Conservation (phyloP, 306 rosid species). For the Macrotyloma uniflorum region DNA sequence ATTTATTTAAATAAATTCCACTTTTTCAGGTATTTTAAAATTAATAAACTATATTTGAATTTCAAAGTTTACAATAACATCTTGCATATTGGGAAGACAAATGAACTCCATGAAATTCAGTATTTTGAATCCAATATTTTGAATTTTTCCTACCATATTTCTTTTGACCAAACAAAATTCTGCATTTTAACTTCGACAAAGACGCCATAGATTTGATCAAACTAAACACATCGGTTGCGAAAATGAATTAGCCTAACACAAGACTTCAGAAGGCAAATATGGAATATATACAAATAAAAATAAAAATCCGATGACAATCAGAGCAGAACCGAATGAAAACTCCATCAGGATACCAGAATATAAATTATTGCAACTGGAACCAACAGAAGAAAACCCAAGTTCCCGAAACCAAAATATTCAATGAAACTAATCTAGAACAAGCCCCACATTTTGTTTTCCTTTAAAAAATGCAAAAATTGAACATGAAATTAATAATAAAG, state of each 20-base stretch:
- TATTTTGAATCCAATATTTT: not conserved
- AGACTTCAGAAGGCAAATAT: too few relatives aligned
- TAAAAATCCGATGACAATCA: too few relatives aligned
- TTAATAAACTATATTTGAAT: not conserved
- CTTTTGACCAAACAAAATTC: not conserved
- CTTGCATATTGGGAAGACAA: not conserved
- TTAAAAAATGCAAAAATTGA: not conserved
- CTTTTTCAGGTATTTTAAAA: not conserved
- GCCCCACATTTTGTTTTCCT: not conserved
- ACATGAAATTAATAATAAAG: not conserved
- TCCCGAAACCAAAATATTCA: not conserved
- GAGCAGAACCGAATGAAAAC: too few relatives aligned
- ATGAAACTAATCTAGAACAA: not conserved
- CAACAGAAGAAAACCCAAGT: not conserved
- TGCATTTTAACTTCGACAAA: not conserved
- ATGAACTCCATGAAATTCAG: not conserved
- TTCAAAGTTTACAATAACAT: not conserved
- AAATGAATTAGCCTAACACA: too few relatives aligned
- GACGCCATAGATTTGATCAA: not conserved
- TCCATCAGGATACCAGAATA: too few relatives aligned
- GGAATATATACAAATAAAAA: too few relatives aligned
- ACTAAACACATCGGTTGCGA: not conserved
- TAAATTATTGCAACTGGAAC: not conserved
- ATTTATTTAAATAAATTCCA: not conserved
- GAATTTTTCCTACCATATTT: not conserved